Percentiles rank a stretch among this genome's conserved stretches.
These are phyloP conservation scores for Bisporella sp. DNA, from an alignment of 2,329 filamentous ascomycete genomes.

Conservation along the genomic window DNA sequence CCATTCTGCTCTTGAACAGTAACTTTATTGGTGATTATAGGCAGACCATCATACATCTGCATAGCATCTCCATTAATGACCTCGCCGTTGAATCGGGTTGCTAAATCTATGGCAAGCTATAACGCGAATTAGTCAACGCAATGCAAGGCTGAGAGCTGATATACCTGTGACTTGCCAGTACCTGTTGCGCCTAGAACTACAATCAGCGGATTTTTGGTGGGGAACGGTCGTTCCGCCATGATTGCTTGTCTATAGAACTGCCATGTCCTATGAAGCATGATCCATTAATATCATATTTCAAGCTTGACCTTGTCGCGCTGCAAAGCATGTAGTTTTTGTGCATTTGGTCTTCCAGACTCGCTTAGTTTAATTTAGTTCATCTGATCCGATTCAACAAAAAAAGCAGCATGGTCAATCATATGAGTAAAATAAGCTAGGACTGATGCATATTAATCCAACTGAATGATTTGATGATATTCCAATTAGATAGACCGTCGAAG, in stretches of 20 bases:
- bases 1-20: conserved; percentile 65
- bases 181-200: conserved; percentile 85
- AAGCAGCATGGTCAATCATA: no score
- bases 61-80: conserved; percentile 97
- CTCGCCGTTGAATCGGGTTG: conserved; percentile 78
- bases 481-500: no score
- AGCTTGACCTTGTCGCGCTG: no score
- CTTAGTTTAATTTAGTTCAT: no score
- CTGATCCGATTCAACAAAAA: no score
- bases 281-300: no score
- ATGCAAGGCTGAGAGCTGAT: background rate
- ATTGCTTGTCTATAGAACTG: conserved; percentile 4
- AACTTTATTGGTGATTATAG: conserved; percentile 95
- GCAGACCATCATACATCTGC: conserved; percentile 90
- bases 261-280: conserved; percentile 12
- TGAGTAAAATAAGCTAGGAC: no score
- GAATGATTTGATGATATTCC: no score
- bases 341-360: no score
- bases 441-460: no score
- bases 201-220: conserved; percentile 52
- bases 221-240: conserved; percentile 11
- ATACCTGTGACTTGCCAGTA: conserved; percentile 85
- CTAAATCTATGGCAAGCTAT: conserved; percentile 69
- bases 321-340: no score
- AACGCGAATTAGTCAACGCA: background rate